These are phyloP conservation scores for Phragmites australis DNA, from an alignment of 176 grass and related monocot species.

Conservation along the genomic window DNA sequence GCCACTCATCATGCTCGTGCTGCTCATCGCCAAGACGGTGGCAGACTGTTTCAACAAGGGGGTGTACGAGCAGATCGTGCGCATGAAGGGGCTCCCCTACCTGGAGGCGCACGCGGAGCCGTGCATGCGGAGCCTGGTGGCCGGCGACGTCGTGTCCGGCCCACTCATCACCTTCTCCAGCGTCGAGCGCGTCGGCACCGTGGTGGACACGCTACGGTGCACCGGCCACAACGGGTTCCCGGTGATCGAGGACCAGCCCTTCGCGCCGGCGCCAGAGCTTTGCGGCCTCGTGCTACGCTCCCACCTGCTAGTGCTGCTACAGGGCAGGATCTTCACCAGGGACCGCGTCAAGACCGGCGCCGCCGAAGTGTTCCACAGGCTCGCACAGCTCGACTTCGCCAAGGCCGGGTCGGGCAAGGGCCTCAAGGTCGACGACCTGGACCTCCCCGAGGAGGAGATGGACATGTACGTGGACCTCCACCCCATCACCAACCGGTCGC, in stretches of 20 bases:
- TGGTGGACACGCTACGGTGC: conserved; percentile 42
- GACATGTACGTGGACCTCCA: conserved; percentile 73
- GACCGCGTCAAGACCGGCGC: conserved; percentile 40
- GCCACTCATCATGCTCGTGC: conserved; percentile 72
- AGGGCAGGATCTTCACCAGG: conserved; percentile 48
- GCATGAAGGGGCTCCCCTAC: conserved; percentile 71
- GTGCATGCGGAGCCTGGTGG: conserved; percentile 64
- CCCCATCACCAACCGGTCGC: conserved; percentile 63
- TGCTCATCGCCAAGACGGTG: conserved; percentile 66
- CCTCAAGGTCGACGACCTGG: conserved; percentile 50
- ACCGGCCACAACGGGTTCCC: conserved; percentile 73
- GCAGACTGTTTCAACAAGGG: conserved; percentile 82
- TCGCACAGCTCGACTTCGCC: conserved; percentile 64
- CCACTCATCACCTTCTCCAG: conserved; percentile 52
- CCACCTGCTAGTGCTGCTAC: conserved; percentile 64
- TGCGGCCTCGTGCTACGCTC: conserved; percentile 65
- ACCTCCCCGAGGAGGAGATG: conserved; percentile 58
- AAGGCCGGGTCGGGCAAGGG: conserved; percentile 65
- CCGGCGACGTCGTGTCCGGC: conserved; percentile 52
- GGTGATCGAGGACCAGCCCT: conserved; percentile 55
- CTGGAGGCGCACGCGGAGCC: conserved; percentile 51
- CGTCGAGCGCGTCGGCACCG: conserved; percentile 51
- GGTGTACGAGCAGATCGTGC: conserved; percentile 69
- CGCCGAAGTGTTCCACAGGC: conserved; percentile 48
- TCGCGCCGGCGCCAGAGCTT: conserved; percentile 52